Base-by-base conservation (phyloP, 345 rosid genomes). In the Euphorbia tirucalli region DNA sequence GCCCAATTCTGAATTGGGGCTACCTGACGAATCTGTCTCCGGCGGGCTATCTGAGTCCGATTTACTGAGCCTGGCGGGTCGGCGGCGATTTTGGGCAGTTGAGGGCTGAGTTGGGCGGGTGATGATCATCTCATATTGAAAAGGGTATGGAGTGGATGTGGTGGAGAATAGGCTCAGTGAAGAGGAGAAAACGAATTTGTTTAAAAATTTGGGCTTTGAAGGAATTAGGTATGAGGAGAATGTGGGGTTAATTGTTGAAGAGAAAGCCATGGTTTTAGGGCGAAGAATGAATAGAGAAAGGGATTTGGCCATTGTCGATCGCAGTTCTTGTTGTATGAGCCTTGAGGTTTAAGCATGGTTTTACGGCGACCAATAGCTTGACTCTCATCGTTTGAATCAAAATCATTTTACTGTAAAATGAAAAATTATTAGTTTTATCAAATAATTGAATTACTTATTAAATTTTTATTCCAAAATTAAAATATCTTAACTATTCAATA, bases 121-220 rank as follows among this genome's bases (percentile, higher is more conserved):
- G 83, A 89, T 81, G 71, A 92, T 89, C 90, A 92, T 80, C 69
- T 92, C 97, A 77, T 90, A 95, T 74, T 92, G 97, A 67, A 89
- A 89, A 41, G 96, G 99, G 83, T 81, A 89, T 2, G 88, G 92
- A 3, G 97, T 88, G 27, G 93, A 86, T 32, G 86, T 80, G 21
- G 84, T 82, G 75, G 95, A 90, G 70, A 87, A 85, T 74, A 70
- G 76, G 1, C 61, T 37, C 10, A 19, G 74, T 6, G 76, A 74
- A 22, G 67, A 35, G 19, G 80, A 74, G 82, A 79, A 74, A 73
- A 73, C 21, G 19, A 70, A 22, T 43, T 31, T 46, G 24, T 70
- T 79, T 61, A 76, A 31, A 70, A 32, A 68, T 49, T 66, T 72
- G 27, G 75, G 73, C 31, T 78, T 86, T 37, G 74, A 61, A 52